Base-by-base conservation (phyloP, 2,329 filamentous ascomycete species). In the Xylogone sp. region DNA sequence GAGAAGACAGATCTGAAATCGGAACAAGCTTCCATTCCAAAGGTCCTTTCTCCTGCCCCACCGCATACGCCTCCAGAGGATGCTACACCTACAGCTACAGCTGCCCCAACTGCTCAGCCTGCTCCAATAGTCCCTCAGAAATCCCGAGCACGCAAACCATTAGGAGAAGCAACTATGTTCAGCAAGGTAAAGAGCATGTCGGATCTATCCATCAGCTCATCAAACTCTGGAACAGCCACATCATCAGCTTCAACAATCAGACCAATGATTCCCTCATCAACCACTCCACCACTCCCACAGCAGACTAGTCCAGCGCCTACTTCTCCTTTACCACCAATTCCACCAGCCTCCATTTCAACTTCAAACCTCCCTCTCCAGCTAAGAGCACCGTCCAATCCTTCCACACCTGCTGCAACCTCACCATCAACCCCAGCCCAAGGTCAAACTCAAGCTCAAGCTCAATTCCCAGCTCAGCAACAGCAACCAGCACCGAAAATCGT, bases 221-320 rank as follows among this genome's bases (percentile, higher is more conserved):
- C n/a, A n/a, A n/a, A 20, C 18, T 46, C 53, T 7, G 56, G 61
- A 29, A 58, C 60, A 31, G 55, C 58, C 18, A 50, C 58, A 5
- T 45, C 58, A 5, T 45, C 54, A n/a, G 63, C 58, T 43, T 59
- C 62, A 39, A 60, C 62, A 2, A 54, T 64, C 18, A 63, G 58
- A 18, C 60, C 65, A 48, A 59, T 58, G 16, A 62, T 61, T 21
- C 56, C 61, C 24, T 48, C 58, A 21, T 19, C 31, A 19, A 45
- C 53, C 12, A 50, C 57, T 48, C 54, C 58, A n/a, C 62, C 61
- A 6, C 60, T 61, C 52, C 62, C 60, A 3, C 48, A 61, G 21
- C 62, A 62, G 47, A n/a, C n/a, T 43, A 57, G 12, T 53, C 52
- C 43, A 45, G 59, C 6, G 27, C 58, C 8, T 51, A 50, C 21